Evolutionary conservation across 1,284 basidiomycete genomes (phyloP).

Genomic region (Boletellus deceptivus): DNA sequence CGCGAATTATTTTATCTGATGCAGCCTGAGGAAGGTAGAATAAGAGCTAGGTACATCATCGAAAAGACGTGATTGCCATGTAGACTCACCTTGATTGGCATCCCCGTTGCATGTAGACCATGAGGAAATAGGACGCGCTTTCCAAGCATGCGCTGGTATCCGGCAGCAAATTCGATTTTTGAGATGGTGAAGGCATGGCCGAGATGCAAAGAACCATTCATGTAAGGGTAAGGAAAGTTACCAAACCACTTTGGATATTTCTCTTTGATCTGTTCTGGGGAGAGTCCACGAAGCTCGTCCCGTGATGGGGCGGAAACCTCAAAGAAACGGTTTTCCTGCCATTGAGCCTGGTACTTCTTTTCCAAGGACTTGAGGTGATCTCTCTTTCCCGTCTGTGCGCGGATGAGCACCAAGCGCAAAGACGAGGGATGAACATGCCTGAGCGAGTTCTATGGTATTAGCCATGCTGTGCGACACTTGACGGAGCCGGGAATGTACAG

Average conservation of each 20-base stretch:
- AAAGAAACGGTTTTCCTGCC: constrained; percentile 75
- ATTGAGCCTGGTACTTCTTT: constrained; percentile 78
- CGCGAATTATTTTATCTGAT: constrained; percentile 95
- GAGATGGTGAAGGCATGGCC: constrained; percentile 99
- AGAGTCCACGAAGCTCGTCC: constrained; percentile 63
- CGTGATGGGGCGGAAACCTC: constrained; percentile 80
- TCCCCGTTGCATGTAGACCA: constrained; percentile 95
- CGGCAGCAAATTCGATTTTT: constrained; percentile 97
- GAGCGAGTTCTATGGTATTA: constrained; percentile 54
- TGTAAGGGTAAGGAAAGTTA: constrained; percentile 95
- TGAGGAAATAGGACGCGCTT: constrained; percentile 95
- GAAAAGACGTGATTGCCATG: neutral
- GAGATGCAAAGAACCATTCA: constrained; percentile 97
- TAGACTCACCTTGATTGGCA: constrained; percentile 92
- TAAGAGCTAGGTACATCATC: neutral
- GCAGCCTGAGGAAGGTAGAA: constrained; percentile 59
- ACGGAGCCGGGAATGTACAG: constrained; percentile 21
- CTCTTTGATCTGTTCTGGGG: constrained; percentile 59
- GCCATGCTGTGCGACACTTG: constrained; percentile 38
- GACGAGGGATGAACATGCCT: constrained; percentile 35
- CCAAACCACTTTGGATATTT: constrained; percentile 97
- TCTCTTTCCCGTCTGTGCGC: constrained; percentile 81
- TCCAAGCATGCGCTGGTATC: constrained; percentile 94
- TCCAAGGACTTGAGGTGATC: constrained; percentile 85
- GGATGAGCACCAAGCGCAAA: constrained; percentile 7